These are phyloP conservation scores for Trypanosoma lewisi DNA, from an alignment of 208 protist species.

Conservation along the genomic window DNA sequence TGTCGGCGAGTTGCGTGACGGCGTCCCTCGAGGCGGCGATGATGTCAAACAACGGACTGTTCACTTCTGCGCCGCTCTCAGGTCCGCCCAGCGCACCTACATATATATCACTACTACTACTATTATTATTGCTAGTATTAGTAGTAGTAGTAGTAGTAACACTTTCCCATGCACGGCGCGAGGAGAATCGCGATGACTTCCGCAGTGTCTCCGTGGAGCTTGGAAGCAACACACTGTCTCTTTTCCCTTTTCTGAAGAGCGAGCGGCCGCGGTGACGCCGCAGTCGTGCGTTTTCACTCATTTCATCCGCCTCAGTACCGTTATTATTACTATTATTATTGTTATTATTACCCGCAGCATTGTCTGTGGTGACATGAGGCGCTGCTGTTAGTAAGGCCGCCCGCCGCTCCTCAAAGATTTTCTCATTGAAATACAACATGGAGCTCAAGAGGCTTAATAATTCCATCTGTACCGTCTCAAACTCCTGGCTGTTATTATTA, in stretches of 20 bases:
- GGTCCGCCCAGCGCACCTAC: neutral
- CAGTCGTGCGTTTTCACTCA: constrained; percentile 3
- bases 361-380: neutral
- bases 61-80: neutral
- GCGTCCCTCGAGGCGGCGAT: constrained; percentile 17
- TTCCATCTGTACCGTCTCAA: constrained; percentile 19
- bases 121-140: too few relatives aligned
- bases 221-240: constrained; percentile 22
- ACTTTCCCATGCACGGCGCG: constrained; percentile 8
- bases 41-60: constrained; percentile 32
- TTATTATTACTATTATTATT: neutral
- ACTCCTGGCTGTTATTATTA: neutral
- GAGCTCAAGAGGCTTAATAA: constrained; percentile 6
- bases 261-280: constrained; percentile 24
- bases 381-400: neutral
- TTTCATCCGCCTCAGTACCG: neutral
- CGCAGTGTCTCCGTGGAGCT: constrained; percentile 14
- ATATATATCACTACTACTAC: too few relatives aligned
- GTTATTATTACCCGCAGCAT: neutral
- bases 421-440: constrained; percentile 31
- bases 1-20: constrained; percentile 8
- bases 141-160: too few relatives aligned
- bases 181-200: constrained; percentile 24
- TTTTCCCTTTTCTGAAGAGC: constrained; percentile 22
- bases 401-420: constrained; percentile 14